Base-by-base conservation (phyloP, 23 red algal species). In the Gracilaria vermiculophylla region DNA sequence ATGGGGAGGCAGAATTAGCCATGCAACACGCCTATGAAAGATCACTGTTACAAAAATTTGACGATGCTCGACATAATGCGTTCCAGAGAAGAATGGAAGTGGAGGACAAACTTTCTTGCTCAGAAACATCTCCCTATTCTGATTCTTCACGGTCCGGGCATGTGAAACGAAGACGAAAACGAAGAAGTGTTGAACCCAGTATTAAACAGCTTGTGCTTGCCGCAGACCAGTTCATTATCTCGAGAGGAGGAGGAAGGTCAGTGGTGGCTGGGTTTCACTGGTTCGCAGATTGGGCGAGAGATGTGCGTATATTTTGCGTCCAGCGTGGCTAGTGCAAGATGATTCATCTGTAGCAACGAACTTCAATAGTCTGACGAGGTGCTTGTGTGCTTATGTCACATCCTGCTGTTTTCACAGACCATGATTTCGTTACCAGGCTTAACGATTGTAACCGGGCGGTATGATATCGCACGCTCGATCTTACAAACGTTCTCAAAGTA, bases 191-290 rank as follows among this genome's bases (percentile, higher is more conserved):
- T 28, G 66, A 88, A 40, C 84, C 84, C 8, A 73, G 52, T 53
- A 78, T 88, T n/a, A 73, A 76, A 23, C 84, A 88, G 49, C 58
- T 88, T 20, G 84, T 88, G 42, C 69, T 88, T 49, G 84, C 84
- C 15, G 84, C 84, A 14, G 84, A 88, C 35, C 84, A 88, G 70
- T 88, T 88, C 66, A 76, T 88, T 20, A 88, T 88, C 40, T 76
- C 84, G 41, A 76, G 84, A 77, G 84, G 84, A 16, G 84, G 66
- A 15, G 84, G 84, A 4, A 25, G 84, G 36, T 88, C 84, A 8
- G 84, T 88, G 29, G 84, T 88, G n/a, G 84, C 84, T 1, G 84
- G 84, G 34, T 88, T 88, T 77, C 84, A 88, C 48, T 88, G 84
- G 84, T 88, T 88, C 31, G 39, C 84, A 31, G 84, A 88, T 34